phyloP scores from a whole-genome alignment of 2,329 filamentous ascomycete genomes.

The Trichoderma arundinaceum region DNA sequence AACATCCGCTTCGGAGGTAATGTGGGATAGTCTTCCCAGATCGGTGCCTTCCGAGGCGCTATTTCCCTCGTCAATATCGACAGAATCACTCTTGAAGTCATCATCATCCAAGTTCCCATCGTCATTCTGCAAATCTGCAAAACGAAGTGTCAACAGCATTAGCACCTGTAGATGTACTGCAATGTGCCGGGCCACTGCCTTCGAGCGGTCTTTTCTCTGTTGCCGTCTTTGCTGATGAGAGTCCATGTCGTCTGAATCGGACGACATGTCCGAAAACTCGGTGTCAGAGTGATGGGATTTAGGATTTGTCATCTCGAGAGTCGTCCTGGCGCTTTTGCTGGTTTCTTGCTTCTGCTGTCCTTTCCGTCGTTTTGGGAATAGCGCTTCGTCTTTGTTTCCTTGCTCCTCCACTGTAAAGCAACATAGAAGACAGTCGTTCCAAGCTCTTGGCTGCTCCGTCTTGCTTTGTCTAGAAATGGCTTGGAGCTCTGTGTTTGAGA shows the following conservation, averaged over 20 bases:
- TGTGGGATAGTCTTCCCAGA: slow-evolving; percentile 5
- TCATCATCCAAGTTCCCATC: background rate
- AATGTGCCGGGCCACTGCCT: slow-evolving; percentile 20
- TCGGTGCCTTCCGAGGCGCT: background rate
- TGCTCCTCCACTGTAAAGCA: slow-evolving; percentile 13
- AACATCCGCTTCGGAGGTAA: background rate
- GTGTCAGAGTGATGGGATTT: background rate
- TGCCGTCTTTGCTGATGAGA: background rate
- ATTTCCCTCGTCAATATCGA: slow-evolving; percentile 18
- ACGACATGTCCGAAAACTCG: background rate
- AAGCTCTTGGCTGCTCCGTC: slow-evolving; percentile 23
- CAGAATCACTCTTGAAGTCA: slow-evolving; percentile 20
- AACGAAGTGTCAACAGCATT: slow-evolving; percentile 30
- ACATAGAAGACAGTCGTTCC: slow-evolving; percentile 28
- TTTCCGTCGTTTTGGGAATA: slow-evolving; percentile 4
- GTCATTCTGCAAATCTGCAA: slow-evolving; percentile 12
- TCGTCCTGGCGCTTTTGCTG: background rate
- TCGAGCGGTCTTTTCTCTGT: background rate
- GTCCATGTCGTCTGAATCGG: background rate
- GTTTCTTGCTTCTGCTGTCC: background rate
- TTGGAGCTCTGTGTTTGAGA: background rate
- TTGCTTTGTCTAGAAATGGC: slow-evolving; percentile 30
- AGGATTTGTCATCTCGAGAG: background rate
- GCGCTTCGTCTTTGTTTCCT: background rate
- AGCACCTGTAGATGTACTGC: slow-evolving; percentile 30